Percentiles rank a stretch among this genome's conserved stretches.
phyloP scores from a whole-genome alignment of 2,329 filamentous ascomycete species.

The Geosmithia putterillii region DNA sequence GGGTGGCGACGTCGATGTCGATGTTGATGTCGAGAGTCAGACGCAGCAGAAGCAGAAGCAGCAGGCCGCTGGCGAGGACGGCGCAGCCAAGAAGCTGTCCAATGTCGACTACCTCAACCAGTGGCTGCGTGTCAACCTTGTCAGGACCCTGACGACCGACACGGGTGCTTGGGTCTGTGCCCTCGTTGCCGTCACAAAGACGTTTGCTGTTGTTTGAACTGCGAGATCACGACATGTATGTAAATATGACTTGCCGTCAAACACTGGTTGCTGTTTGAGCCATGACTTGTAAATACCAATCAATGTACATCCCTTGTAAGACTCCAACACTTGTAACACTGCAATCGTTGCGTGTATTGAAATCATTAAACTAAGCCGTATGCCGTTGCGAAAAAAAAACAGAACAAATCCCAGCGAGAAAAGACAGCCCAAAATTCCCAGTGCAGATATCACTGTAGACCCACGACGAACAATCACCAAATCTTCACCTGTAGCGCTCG shows the following conservation, averaged over 20 bases:
- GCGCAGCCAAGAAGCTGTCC: constrained; percentile 7
- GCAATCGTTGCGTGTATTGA: too few species aligned
- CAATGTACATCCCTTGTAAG: too few species aligned
- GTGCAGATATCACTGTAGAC: too few species aligned
- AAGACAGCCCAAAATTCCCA: too few species aligned
- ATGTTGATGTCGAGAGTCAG: constrained; percentile 5
- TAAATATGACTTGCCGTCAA: background rate
- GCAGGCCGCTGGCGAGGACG: constrained; percentile 3
- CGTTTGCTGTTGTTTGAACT: constrained; percentile 1
- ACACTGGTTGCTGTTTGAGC: too few species aligned
- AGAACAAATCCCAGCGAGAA: too few species aligned
- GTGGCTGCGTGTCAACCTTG: constrained; percentile 18
- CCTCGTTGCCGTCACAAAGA: constrained; percentile 15
- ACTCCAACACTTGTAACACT: too few species aligned
- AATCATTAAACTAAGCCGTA: too few species aligned
- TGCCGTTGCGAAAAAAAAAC: too few species aligned
- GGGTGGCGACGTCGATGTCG: constrained; percentile 6
- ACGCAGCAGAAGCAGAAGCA: constrained; percentile 6
- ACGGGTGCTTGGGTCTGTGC: constrained; percentile 19
- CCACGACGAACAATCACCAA: too few species aligned
- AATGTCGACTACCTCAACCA: constrained; percentile 15
- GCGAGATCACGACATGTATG: background rate
- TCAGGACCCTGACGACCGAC: constrained; percentile 19
- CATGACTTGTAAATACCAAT: too few species aligned
- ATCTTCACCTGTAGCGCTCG: too few species aligned